Evolutionary conservation across 106 monocot genomes (phyloP).

Genomic region (Dendrobium nobile): DNA sequence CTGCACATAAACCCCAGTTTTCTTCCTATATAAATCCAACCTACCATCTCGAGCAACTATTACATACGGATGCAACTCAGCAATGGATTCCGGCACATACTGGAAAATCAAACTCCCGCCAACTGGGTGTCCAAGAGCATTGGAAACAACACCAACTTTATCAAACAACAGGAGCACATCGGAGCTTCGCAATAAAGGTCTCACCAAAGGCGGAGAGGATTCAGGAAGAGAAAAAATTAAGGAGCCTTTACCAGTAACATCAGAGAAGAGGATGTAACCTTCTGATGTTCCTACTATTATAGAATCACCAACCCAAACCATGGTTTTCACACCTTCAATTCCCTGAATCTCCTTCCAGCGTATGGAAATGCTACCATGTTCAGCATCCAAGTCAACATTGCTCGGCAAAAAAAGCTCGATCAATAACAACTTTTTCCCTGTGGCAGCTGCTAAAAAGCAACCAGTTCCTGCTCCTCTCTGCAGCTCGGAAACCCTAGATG

Average conservation of each 20-base stretch:
- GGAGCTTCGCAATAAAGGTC: constrained; percentile 39
- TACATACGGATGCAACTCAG: constrained; percentile 61
- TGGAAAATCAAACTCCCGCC: constrained; percentile 84
- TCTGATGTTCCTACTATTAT: constrained; percentile 55
- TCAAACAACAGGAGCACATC: constrained; percentile 79
- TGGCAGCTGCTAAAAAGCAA: constrained; percentile 43
- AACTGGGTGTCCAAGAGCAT: constrained; percentile 69
- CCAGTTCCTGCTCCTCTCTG: constrained; percentile 24
- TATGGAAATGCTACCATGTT: constrained; percentile 35
- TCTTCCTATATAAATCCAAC: constrained; percentile 70
- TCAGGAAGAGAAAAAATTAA: constrained; percentile 80
- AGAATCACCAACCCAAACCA: constrained; percentile 81
- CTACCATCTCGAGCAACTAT: constrained; percentile 46
- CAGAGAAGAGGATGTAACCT: constrained; percentile 53
- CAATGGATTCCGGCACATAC: constrained; percentile 44
- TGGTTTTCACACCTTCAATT: constrained; percentile 57
- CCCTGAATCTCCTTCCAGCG: constrained; percentile 52
- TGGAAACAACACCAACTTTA: constrained; percentile 76
- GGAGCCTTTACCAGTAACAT: constrained; percentile 30
- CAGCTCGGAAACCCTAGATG: constrained; percentile 16
- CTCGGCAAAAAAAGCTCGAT: constrained; percentile 44
- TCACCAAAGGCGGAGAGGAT: constrained; percentile 60
- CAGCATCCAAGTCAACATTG: constrained; percentile 19
- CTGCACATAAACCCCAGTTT: constrained; percentile 63
- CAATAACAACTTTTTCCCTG: constrained; percentile 47